Evolutionary conservation across 495 filamentous ascomycete species (phyloP).

Genomic region (Clohesyomyces aquaticus): DNA sequence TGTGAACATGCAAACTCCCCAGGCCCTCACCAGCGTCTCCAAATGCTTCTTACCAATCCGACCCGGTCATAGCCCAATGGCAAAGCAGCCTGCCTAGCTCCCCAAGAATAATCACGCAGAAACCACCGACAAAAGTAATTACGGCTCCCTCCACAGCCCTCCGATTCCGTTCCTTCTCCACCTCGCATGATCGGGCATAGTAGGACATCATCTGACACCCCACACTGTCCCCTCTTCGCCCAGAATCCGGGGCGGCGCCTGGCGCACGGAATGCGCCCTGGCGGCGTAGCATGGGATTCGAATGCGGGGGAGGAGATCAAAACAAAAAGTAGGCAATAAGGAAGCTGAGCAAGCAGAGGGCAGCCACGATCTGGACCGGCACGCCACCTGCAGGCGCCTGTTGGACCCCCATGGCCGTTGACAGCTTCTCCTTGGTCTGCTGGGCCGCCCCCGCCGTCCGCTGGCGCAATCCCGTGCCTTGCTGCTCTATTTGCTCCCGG

Average conservation of each 20-base stretch:
- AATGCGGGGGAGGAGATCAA: slow-evolving; percentile 53
- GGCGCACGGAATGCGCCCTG: slow-evolving; percentile 27
- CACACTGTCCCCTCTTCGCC: slow-evolving; percentile 24
- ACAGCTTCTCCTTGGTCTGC: slow-evolving; percentile 47
- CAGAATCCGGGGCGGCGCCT: slow-evolving; percentile 37
- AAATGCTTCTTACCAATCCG: slow-evolving; percentile 26
- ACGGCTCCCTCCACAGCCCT: slow-evolving; percentile 15
- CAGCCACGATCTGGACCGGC: slow-evolving; percentile 81
- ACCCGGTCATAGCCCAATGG: slow-evolving; percentile 13
- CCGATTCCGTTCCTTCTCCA: slow-evolving; percentile 22
- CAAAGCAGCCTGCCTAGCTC: slow-evolving; percentile 15
- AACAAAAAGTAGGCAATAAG: slow-evolving; percentile 94
- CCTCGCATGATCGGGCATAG: slow-evolving; percentile 13
- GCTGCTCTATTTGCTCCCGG: slow-evolving; percentile 68
- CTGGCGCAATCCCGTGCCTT: slow-evolving; percentile 67
- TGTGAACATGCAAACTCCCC: slow-evolving; percentile 33
- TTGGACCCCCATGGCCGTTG: slow-evolving; percentile 55
- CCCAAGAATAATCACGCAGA: slow-evolving; percentile 33
- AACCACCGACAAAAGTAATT: slow-evolving; percentile 32
- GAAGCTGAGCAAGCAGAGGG: slow-evolving; percentile 85
- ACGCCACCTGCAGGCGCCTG: slow-evolving; percentile 70
- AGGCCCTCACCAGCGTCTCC: slow-evolving; percentile 27
- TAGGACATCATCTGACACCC: slow-evolving; percentile 36
- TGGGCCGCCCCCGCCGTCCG: slow-evolving; percentile 51
- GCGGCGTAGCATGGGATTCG: slow-evolving; percentile 17